Percentiles rank a stretch among this genome's conserved stretches.
phyloP scores from a whole-genome alignment of 2,329 filamentous ascomycete genomes.

The Sporothrix humicola region DNA sequence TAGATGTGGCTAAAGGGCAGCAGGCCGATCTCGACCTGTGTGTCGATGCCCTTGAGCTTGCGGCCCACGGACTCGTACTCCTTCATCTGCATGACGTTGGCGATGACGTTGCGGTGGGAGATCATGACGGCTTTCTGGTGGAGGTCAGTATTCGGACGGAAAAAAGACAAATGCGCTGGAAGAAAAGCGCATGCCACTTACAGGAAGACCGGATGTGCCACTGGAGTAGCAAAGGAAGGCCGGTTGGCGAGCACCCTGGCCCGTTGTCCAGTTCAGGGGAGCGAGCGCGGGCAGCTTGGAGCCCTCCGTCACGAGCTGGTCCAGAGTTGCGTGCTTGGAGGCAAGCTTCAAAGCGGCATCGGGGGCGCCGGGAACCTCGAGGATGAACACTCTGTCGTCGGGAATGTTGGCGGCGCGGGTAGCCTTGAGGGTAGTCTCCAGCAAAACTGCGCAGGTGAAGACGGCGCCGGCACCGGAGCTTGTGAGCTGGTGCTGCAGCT shows the following conservation, averaged over 20 bases:
- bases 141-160: too few species aligned
- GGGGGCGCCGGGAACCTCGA: conserved; percentile 61
- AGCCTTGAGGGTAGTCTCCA: conserved; percentile 66
- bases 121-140: conserved; percentile 78
- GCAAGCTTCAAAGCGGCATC: conserved; percentile 42
- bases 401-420: conserved; percentile 66
- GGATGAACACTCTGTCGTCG: conserved; percentile 65
- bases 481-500: conserved; percentile 70
- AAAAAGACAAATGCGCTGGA: neutral
- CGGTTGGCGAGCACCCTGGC: conserved; percentile 63
- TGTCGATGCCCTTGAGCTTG: conserved; percentile 42
- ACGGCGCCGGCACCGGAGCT: conserved; percentile 68
- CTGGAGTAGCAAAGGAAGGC: conserved; percentile 73
- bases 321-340: conserved; percentile 57
- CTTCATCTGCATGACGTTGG: conserved; percentile 69
- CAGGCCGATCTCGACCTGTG: conserved; percentile 61
- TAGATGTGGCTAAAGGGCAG: conserved; percentile 82
- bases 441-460: conserved; percentile 70
- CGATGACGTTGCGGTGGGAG: conserved; percentile 74
- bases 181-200: conserved; percentile 43
- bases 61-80: conserved; percentile 49
- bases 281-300: conserved; percentile 53
- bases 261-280: conserved; percentile 56
- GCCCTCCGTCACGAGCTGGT: conserved; percentile 59
- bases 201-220: conserved; percentile 72